Evolutionary conservation across 192 early-diverging fungal species (phyloP).

Genomic region (Coemansia sp.): DNA sequence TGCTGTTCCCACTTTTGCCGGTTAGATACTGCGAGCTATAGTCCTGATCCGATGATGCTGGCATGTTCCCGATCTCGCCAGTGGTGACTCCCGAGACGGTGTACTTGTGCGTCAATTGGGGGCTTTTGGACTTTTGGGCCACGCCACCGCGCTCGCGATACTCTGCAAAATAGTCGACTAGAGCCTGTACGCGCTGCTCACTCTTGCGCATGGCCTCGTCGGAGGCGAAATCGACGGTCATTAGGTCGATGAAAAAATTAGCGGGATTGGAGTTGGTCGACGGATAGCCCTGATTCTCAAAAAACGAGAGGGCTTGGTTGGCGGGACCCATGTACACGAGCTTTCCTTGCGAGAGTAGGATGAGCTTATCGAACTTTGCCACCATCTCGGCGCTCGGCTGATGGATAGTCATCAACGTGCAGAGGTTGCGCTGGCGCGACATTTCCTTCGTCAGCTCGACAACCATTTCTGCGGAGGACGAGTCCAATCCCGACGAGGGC

Average conservation of each 20-base stretch:
- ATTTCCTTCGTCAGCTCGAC: constrained; percentile 58
- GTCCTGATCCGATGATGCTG: neutral
- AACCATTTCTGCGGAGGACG: constrained; percentile 59
- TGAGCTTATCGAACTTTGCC: constrained; percentile 72
- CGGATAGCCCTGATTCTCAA: constrained; percentile 54
- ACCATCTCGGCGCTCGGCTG: constrained; percentile 83
- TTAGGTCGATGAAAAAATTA: constrained; percentile 64
- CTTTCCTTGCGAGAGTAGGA: constrained; percentile 64
- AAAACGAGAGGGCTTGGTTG: constrained; percentile 36
- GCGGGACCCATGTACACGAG: constrained; percentile 59
- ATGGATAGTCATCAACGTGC: constrained; percentile 84
- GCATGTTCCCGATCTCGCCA: neutral
- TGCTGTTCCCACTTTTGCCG: neutral
- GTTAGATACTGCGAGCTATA: neutral
- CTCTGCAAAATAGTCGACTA: constrained; percentile 26
- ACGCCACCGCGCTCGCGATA: neutral
- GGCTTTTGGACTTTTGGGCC: neutral
- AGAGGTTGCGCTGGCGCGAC: constrained; percentile 57
- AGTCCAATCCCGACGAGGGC: constrained; percentile 67
- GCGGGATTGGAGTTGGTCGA: constrained; percentile 64
- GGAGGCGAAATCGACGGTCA: constrained; percentile 50
- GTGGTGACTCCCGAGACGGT: constrained; percentile 10
- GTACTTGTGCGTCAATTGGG: neutral
- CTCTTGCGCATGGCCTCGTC: constrained; percentile 31
- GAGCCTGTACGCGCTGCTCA: constrained; percentile 33